Base-by-base conservation (phyloP, 768 basidiomycete species). In the Cyathus striatus region DNA sequence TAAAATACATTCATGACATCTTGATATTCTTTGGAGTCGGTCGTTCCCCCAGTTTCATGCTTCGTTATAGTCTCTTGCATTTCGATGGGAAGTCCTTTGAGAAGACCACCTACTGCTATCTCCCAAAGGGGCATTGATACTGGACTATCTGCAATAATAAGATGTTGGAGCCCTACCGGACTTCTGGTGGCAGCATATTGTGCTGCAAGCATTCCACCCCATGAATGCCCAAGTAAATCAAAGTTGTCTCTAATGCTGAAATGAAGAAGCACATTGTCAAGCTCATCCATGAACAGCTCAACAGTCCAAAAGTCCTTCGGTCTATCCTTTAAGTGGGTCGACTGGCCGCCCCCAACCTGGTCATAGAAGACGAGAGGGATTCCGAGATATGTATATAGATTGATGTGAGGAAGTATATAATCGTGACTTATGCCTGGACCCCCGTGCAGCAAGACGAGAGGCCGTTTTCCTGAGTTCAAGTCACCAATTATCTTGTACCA, bases 311-410 rank as follows among this genome's bases (percentile, higher is more conserved):
- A 81, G 10, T 69, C 64, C 9, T 60, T 62, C 5, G 52, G 61
- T 49, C 73, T 78, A 45, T 78, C 72, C 6, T 56, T 70, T 16
- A 79, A 61, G 48, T 78, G 76, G 6, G 76, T 77, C 9, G 78
- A 81, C 18, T 58, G 57, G 14, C 76, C 77, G 42, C 58, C 67
- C 6, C 78, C 79, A 34, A 81, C 44, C 51, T 81, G 79, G 52
- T 78, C 76, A 57, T 81, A 80, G 36, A 78, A 50, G 27, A 82
- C 50, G 49, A 80, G 62, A 10, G 77, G 76, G 34, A 72, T 73
- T 23, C 48, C 37, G 42, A 61, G 50, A 7, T 54, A 49, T 5
- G 45, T 43, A 20, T 66, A 61, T 36, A 78, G 62, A 34, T 70
- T 67, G 26, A 63, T 54, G 47, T 72, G 48, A 27, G 62, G 46